phyloP scores from a whole-genome alignment of 2,329 filamentous ascomycete genomes.

The Capronia epimyces region DNA sequence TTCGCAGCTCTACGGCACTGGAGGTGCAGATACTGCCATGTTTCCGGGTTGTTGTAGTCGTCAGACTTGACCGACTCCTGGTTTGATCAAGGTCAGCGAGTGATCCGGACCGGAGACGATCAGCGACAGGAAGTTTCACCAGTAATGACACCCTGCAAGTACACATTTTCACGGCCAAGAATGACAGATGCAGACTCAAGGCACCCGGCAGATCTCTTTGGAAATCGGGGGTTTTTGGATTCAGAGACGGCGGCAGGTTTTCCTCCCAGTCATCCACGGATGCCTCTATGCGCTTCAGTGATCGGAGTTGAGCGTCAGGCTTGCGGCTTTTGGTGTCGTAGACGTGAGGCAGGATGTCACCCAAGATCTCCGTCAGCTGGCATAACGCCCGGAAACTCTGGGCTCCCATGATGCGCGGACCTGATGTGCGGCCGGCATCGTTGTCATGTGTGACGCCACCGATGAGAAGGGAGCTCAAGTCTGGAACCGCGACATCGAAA shows the following conservation, averaged over 20 bases:
- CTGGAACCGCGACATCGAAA: constrained; percentile 52
- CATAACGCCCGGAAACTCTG: constrained; percentile 46
- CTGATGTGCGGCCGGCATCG: constrained; percentile 30
- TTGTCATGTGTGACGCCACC: constrained; percentile 1
- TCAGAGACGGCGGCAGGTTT: constrained; percentile 40
- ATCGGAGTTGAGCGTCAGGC: constrained; percentile 40
- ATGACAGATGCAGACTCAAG: constrained; percentile 42
- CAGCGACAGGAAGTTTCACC: not conserved
- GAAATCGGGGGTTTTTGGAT: constrained; percentile 31
- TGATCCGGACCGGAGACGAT: no score
- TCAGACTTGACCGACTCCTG: constrained; percentile 6
- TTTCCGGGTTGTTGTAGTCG: constrained; percentile 1
- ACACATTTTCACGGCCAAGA: constrained; percentile 43
- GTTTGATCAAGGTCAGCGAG: not conserved
- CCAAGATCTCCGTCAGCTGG: constrained; percentile 43
- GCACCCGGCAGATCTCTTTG: constrained; percentile 37
- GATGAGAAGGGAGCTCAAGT: constrained; percentile 36
- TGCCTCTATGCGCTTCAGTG: constrained; percentile 40
- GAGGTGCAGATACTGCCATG: constrained; percentile 1
- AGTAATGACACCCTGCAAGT: constrained; percentile 44
- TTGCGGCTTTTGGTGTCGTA: constrained; percentile 42
- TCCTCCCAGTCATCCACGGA: constrained; percentile 42
- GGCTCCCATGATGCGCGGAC: constrained; percentile 27
- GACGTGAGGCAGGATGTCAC: constrained; percentile 41
- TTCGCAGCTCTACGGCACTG: constrained; percentile 4